Percentiles rank a stretch among this genome's conserved stretches.
Conservation (phyloP, 768 basidiomycete species). For the Lactarius deliciosus region DNA sequence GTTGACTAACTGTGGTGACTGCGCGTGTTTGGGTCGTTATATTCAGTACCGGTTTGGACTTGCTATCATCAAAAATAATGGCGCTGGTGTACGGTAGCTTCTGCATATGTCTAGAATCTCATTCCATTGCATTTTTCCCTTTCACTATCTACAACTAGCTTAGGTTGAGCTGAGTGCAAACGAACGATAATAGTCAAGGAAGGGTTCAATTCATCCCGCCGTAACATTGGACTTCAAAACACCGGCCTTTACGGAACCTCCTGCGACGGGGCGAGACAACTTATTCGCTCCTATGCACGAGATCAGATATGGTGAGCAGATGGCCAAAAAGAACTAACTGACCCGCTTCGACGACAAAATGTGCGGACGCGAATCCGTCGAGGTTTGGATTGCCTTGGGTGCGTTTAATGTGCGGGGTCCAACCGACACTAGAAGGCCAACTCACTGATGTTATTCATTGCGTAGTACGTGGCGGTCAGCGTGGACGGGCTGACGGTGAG, state of each 20-base stretch:
- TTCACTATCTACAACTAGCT: neutral
- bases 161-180: neutral
- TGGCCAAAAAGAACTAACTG: constrained; percentile 6
- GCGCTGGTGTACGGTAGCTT: constrained; percentile 24
- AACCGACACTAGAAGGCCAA: constrained; percentile 11
- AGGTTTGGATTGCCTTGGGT: constrained; percentile 44
- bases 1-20: constrained; percentile 57
- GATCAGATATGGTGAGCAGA: constrained; percentile 2
- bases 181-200: too few species aligned
- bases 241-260: constrained; percentile 46
- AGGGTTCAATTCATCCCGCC: neutral
- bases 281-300: constrained; percentile 44
- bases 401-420: neutral
- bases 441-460: constrained; percentile 50
- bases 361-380: constrained; percentile 46
- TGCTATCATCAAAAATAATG: constrained; percentile 30
- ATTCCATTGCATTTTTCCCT: constrained; percentile 20
- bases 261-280: constrained; percentile 49
- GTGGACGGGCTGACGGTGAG: constrained; percentile 47
- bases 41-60: constrained; percentile 29
- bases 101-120: constrained; percentile 28
- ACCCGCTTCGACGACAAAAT: constrained; percentile 41
- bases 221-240: constrained; percentile 39
- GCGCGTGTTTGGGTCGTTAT: constrained; percentile 20
- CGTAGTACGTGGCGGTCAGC: constrained; percentile 54